Percentiles rank a stretch among this genome's conserved stretches.
These are phyloP conservation scores for Pneumocystis canis DNA, from an alignment of 1,139 yeast species.

Conservation along the genomic window DNA sequence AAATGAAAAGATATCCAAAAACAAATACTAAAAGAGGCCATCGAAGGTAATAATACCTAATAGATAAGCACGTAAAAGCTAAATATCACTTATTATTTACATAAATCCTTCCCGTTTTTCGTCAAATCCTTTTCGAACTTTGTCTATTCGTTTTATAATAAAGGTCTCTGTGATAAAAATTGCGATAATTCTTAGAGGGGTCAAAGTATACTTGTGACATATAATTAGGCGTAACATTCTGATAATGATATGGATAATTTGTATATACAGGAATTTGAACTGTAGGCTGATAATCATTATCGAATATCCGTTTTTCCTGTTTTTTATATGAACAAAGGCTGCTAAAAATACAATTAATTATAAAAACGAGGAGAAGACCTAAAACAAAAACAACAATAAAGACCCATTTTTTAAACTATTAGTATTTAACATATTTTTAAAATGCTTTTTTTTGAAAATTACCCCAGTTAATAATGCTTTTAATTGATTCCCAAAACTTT, in stretches of 20 bases:
- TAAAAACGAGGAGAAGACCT: background rate
- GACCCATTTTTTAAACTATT: background rate
- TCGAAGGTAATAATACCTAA: background rate
- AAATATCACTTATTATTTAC: background rate
- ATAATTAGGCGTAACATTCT: background rate
- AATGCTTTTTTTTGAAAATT: background rate
- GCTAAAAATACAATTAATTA: background rate
- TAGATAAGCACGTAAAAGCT: background rate
- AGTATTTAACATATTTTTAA: background rate
- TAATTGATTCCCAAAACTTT: background rate
- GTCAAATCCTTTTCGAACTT: background rate
- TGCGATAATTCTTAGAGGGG: background rate
- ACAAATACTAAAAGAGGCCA: background rate
- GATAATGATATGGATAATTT: background rate
- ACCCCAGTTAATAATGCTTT: background rate
- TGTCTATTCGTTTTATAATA: too few species aligned
- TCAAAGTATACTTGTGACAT: background rate
- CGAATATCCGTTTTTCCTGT: background rate
- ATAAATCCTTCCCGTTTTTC: background rate
- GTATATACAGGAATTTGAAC: background rate
- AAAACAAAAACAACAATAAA: background rate
- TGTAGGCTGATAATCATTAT: background rate
- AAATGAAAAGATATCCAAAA: slow-evolving; percentile 1
- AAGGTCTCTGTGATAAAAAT: background rate
- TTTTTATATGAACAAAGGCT: background rate